Evolutionary conservation across 2,329 filamentous ascomycete genomes (phyloP), one percentile per base, ranked within the genome.

Genomic region (Colletotrichum karsti): DNA sequence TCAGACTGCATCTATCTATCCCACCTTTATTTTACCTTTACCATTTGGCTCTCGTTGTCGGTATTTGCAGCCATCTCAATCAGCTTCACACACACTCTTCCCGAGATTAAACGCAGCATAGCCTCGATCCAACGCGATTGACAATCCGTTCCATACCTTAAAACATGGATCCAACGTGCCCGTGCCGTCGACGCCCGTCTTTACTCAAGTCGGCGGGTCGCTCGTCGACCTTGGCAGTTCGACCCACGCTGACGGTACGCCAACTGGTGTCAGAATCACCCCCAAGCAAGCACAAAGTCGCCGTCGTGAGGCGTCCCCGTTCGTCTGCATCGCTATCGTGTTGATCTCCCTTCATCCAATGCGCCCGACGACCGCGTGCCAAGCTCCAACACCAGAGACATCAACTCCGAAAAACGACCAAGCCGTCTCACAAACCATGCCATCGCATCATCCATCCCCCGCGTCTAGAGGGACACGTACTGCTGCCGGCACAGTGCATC

Each of bases 401-500:
- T 30, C 12, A 63, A 20, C 20, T 28, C 41, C 41, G 41, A 50
- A 62, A 50, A 39, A 63, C 15, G 24, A 41, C 39, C 41, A 9
- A 64, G 53, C 60, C 64, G 53, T 64, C 60, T 59, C 64, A 67
- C 53, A 67, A 63, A 18, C 59, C 64, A 54, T 64, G 64, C 37
- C 26, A 67, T 67, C 53, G 35, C 46, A 67, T 48, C 64, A 59
- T 57, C 15, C 13, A 30, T 26, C 12, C 46, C 57, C 24, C 58
- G 35, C 58, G 42, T 30, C 10, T 18, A 50, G 42, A 50, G 12
- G 58, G 20, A 62, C 48, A 61, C 57, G 57, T 51, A 22, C 44
- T 51, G 42, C 33, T 37, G 22, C 39, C 28, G 18, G 50, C 50
- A 53, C 50, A n/a, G 41, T 24, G 48, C 58, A 42, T 28, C 24